Evolutionary conservation across 2,329 filamentous ascomycete genomes (phyloP).

Genomic region (Lasiodiplodia sp.): DNA sequence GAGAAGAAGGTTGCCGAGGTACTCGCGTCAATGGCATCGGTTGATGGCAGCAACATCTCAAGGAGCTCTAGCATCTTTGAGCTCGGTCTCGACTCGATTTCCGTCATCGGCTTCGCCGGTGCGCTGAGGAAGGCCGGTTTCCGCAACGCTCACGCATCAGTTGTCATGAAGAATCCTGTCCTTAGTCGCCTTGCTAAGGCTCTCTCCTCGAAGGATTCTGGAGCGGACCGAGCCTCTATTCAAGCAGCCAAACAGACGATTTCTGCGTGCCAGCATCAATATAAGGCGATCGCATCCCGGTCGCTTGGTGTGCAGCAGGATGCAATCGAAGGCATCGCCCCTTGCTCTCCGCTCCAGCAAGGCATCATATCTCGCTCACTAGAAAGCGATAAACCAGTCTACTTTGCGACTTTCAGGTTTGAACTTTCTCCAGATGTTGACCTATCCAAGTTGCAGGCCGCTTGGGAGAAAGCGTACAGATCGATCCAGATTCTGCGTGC

Average conservation of each 20-base stretch:
- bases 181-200: constrained; percentile 51
- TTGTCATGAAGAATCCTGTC: constrained; percentile 67
- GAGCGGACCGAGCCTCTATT: constrained; percentile 39
- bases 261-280: constrained; percentile 68
- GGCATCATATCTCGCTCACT: constrained; percentile 80
- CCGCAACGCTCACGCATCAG: constrained; percentile 65
- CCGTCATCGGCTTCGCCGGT: constrained; percentile 73
- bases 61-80: constrained; percentile 78
- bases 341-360: constrained; percentile 85
- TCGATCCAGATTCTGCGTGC: constrained; percentile 73
- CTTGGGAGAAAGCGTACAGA: constrained; percentile 65
- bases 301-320: constrained; percentile 59
- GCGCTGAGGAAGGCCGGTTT: constrained; percentile 71
- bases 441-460: constrained; percentile 56
- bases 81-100: constrained; percentile 87
- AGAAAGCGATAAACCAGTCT: constrained; percentile 64
- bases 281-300: constrained; percentile 61
- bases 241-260: constrained; percentile 67
- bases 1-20: constrained; percentile 60
- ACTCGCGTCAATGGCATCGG: constrained; percentile 62
- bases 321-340: constrained; percentile 75
- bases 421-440: constrained; percentile 57
- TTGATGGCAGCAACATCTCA: constrained; percentile 55
- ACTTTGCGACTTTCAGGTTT: constrained; percentile 80
- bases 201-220: constrained; percentile 34